Evolutionary conservation across 345 rosid genomes (phyloP).

Genomic region (Hirschfeldia incana): DNA sequence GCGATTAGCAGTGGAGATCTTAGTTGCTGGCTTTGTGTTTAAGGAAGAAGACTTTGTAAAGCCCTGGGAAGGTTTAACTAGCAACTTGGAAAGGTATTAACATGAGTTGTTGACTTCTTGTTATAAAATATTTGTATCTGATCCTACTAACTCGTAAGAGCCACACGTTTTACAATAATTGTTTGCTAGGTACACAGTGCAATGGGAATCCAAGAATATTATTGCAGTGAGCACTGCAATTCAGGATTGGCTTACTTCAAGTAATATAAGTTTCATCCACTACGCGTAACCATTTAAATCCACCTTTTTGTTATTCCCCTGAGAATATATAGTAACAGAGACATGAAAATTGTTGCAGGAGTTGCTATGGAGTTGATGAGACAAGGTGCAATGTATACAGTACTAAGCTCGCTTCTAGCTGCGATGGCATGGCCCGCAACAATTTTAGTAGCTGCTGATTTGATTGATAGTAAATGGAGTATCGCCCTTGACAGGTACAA

Average conservation of each 20-base stretch:
- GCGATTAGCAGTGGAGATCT: constrained; percentile 89
- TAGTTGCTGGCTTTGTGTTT: constrained; percentile 80
- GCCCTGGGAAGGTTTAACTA: constrained; percentile 88
- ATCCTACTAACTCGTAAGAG: neutral
- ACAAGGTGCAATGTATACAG: constrained; percentile 98
- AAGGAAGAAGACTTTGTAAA: constrained; percentile 68
- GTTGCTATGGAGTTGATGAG: constrained; percentile 81
- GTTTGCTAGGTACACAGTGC: constrained; percentile 66
- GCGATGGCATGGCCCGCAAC: constrained; percentile 40
- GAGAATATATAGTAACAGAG: constrained; percentile 20
- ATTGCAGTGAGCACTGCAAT: constrained; percentile 96
- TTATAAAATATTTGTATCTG: neutral
- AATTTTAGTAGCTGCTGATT: constrained; percentile 71
- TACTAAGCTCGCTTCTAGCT: constrained; percentile 64
- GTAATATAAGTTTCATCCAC: constrained; percentile 53
- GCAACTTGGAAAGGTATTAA: constrained; percentile 84
- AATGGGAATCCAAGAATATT: constrained; percentile 89
- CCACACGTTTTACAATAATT: neutral
- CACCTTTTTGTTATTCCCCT: neutral
- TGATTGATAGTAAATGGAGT: constrained; percentile 83
- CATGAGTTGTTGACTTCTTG: neutral
- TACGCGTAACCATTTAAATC: neutral
- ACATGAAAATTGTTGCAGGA: constrained; percentile 47
- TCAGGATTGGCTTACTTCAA: constrained; percentile 98
- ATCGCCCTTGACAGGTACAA: constrained; percentile 83